Base-by-base conservation (phyloP, 2,329 filamentous ascomycete genomes). In the Fusarium camptoceras region DNA sequence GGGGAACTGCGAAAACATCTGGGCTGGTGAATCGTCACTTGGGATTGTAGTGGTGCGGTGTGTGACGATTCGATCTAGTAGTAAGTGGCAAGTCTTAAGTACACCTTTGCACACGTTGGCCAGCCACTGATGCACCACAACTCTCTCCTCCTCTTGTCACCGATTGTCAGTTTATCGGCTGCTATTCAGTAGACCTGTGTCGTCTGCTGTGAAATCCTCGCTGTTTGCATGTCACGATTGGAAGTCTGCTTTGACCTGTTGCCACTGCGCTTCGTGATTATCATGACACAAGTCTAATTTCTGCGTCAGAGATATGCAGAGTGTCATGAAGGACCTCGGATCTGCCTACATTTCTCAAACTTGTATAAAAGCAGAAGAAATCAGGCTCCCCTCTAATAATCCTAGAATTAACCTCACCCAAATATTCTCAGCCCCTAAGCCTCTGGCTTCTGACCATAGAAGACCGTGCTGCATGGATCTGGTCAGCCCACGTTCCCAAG, bases 371-470 rank as follows among this genome's bases (percentile, higher is more conserved):
- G 34, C 34, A 37, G 34, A 37, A 37, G 18, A 6, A 37, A n/a
- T 7, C 12, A 4, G 34, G 10, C 10, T 37, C 11, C 28, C 4
- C 10, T 37, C 6, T n/a, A n/a, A n/a, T 4, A 6, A 7, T 7
- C 10, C 18, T 37, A 37, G 18, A 37, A 4, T n/a, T 2, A 3
- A n/a, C 18, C 34, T n/a, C 10, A 4, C 18, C 18, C 34, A 37
- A 12, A n/a, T 4, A n/a, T 18, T 6, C 34, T 3, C 7, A 18
- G 1, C 5, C 10, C 7, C 15, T 27, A 56, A 11, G 5, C 11
- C n/a, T 56, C 30, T 3, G 30, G 43, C 11, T 56, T 56, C 24
- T 56, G 54, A 6, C 54, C 54, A 18, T 56, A 56, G 5, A 56
- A 49, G 8, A 56, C 43, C 3, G 54, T 56, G 8, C 54, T 56